Evolutionary conservation across 2,329 filamentous ascomycete species (phyloP), one percentile per base, ranked within the genome.

Genomic region (Westerdykella sp.): DNA sequence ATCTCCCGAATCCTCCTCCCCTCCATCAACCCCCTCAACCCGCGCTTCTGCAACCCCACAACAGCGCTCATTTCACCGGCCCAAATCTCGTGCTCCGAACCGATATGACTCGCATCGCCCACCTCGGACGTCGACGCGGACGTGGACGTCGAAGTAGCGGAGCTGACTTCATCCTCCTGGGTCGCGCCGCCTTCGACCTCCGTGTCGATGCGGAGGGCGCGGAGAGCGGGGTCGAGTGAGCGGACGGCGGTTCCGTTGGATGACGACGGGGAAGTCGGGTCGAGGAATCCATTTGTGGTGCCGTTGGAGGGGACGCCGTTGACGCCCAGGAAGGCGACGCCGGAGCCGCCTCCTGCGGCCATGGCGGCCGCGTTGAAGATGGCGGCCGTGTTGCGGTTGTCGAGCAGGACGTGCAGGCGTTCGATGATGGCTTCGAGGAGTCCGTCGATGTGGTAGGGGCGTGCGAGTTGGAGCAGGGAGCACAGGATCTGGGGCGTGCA

Each of bases 291-390:
- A 37, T 63, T 63, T 3, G 54, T 45, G 2, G 49, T 53, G 5
- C 61, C 61, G 28, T 63, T 62, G n/a, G 51, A 48, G 7, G 45
- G 43, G 0, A 57, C 47, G 18, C 59, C 56, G 36, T 63, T 63
- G 12, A 61, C 56, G 14, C 62, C 56, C 16, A 59, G 57, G 57
- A 80, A 87, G 41, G 85, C 83, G 22, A 91, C 87, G 38, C 87
- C 86, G 38, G 89, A 81, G 0, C 93, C 93, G 21, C 93, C 90
- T 10, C 93, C 93, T 1, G 93, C 93, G 0, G 90, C 93, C 93
- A 97, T 97, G 41, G 93, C 93, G 0, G 91, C 93, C 0, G 93
- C 93, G 53, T 98, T 98, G 74, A 98, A 98, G 0, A 98, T 90
- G 5, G 93, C 93, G 0, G 93, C 93, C 0, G 93, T 91, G 54